phyloP scores from a whole-genome alignment of 1,284 basidiomycete species.

The Phellinidium pouzarii region DNA sequence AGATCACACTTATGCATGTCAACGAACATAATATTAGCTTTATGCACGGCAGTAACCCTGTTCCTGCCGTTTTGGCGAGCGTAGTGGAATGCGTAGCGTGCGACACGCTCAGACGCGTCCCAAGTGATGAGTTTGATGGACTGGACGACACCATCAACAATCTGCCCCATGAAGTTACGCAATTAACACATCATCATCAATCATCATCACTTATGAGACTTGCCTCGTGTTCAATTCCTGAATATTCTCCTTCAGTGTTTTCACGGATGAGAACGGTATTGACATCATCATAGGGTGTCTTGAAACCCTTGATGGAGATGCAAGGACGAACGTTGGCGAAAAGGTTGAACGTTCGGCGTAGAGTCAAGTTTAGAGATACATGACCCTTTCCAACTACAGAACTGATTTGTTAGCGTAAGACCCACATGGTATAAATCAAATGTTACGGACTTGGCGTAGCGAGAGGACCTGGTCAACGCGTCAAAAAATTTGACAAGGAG shows the following conservation, averaged over 20 bases:
- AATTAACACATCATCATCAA: conserved; percentile 8
- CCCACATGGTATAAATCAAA: conserved; percentile 20
- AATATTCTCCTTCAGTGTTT: conserved; percentile 99
- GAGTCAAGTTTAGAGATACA: conserved; percentile 95
- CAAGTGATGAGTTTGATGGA: conserved; percentile 99
- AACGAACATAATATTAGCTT: conserved; percentile 95
- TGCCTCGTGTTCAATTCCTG: conserved; percentile 97
- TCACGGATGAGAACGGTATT: conserved; percentile 98
- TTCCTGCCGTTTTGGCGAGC: conserved; percentile 83
- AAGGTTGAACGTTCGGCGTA: conserved; percentile 94
- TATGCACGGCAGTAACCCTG: conserved; percentile 98
- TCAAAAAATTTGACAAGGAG: not conserved
- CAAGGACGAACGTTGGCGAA: conserved; percentile 99
- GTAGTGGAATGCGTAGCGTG: conserved; percentile 98
- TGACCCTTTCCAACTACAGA: conserved; percentile 94
- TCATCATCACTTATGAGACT: not conserved
- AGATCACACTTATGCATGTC: not conserved
- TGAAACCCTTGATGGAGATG: conserved; percentile 92
- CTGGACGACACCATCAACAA: conserved; percentile 97
- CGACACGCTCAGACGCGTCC: conserved; percentile 98
- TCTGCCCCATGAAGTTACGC: conserved; percentile 33
- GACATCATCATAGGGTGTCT: conserved; percentile 97
- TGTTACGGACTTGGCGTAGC: conserved; percentile 78
- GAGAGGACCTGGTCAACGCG: conserved; percentile 61
- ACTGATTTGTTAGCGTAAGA: conserved; percentile 12